phyloP scores from a whole-genome alignment of 2,329 filamentous ascomycete species.

The Epichloe sibirici region DNA sequence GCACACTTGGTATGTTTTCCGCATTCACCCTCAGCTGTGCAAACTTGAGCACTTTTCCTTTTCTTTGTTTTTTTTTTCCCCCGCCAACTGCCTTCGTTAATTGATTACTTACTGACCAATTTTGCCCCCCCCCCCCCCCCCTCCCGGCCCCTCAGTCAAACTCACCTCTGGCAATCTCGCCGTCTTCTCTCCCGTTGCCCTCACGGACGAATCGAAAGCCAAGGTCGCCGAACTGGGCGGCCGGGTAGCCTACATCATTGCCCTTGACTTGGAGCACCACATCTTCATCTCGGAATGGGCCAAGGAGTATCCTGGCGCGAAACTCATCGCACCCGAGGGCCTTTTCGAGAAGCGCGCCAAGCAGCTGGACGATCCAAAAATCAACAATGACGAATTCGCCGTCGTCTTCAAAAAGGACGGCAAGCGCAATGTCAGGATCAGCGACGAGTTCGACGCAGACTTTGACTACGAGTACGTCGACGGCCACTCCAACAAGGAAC shows the following conservation, averaged over 20 bases:
- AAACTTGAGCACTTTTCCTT: no score
- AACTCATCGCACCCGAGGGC: constrained; percentile 71
- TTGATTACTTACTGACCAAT: neutral
- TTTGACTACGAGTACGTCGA: constrained; percentile 80
- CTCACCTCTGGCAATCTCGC: constrained; percentile 67
- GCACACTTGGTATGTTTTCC: constrained; percentile 56
- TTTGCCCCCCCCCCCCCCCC: neutral
- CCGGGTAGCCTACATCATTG: constrained; percentile 71
- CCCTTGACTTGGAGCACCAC: constrained; percentile 87
- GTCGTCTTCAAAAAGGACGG: constrained; percentile 54
- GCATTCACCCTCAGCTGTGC: no score
- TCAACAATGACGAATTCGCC: constrained; percentile 45
- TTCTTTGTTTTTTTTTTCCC: neutral
- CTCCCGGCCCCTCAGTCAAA: constrained; percentile 51
- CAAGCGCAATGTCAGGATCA: constrained; percentile 41
- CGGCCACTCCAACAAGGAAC: constrained; percentile 69
- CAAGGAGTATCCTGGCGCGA: constrained; percentile 62
- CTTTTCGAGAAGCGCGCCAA: constrained; percentile 70
- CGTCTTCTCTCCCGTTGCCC: constrained; percentile 81
- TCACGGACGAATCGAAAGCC: constrained; percentile 60
- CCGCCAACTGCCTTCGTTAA: neutral
- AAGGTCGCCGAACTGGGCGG: constrained; percentile 54
- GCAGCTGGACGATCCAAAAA: constrained; percentile 32
- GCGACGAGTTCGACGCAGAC: constrained; percentile 70
- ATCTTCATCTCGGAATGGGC: constrained; percentile 85